These are phyloP conservation scores for Pythium guiyangense DNA, from an alignment of 352 stramenopile species.

Conservation along the genomic window DNA sequence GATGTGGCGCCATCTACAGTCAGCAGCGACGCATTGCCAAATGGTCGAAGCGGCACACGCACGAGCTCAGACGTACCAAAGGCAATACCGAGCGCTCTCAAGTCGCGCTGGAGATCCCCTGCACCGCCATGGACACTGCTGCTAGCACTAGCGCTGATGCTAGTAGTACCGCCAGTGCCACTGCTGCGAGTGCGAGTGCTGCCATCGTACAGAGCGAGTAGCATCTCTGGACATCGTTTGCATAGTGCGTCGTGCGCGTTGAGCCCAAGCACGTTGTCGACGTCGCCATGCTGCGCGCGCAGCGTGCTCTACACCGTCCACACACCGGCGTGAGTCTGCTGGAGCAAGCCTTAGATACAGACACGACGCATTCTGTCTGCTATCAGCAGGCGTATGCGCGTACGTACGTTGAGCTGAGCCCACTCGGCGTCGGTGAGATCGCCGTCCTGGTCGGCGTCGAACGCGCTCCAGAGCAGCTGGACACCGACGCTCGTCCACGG, in stretches of 20 bases:
- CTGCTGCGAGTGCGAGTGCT: no score
- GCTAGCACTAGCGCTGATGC: no score
- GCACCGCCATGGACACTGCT: slow-evolving; percentile 8
- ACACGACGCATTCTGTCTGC: not conserved
- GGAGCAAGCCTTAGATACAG: no score
- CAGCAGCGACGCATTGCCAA: no score
- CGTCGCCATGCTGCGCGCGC: slow-evolving; percentile 14
- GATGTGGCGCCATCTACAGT: no score
- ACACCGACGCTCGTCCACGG: no score
- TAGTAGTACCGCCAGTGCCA: no score
- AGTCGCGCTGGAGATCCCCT: slow-evolving; percentile 26
- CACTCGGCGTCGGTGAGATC: slow-evolving; percentile 24
- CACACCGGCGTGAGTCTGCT: no score
- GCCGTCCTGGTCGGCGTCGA: slow-evolving; percentile 27
- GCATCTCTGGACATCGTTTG: slow-evolving; percentile 3
- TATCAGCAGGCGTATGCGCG: not conserved
- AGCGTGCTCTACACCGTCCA: slow-evolving; percentile 18
- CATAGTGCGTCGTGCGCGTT: no score
- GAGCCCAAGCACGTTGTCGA: slow-evolving; percentile 19
- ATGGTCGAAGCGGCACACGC: no score
- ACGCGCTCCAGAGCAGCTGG: slow-evolving; percentile 35
- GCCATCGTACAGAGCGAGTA: slow-evolving; percentile 30
- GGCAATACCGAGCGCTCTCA: slow-evolving; percentile 33
- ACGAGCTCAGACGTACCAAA: slow-evolving; percentile 36
- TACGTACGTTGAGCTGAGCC: slow-evolving; percentile 32